Evolutionary conservation across 305 asterid genomes (phyloP), one percentile per base, ranked within the genome.

Genomic region (Solanum chacoense): DNA sequence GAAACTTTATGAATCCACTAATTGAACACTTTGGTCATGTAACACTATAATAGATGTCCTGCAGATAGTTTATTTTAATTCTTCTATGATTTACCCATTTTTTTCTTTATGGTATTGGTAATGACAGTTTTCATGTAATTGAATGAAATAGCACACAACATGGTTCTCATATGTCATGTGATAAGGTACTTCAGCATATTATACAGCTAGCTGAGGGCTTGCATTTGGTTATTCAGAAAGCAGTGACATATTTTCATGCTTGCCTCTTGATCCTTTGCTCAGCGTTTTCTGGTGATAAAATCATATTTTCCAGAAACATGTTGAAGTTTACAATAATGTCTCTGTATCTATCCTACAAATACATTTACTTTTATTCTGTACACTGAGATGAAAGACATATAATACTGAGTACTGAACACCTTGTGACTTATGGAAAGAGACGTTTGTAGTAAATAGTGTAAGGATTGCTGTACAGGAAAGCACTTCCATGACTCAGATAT

Each of bases 391-490:
- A 31, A 73, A 31, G 79, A 73, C 26, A 0, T 63, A 73, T 73
- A 34, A 75, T 34, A 34, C 7, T 75, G 83, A 75, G 83, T 34
- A 38, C 71, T 50, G 38, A 18, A 73, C 38, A 20, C 29, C 5
- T 75, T 34, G 81, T 20, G 13, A 75, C 45, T 34, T 35, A 20
- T n/a, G 45, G 29, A 34, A 75, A 75, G 83, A 75, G 16, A 34
- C 7, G 45, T 75, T 45, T 3, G 28, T 63, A 59, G 69, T 59
- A 59, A 59, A 20, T 59, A 29, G 1, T 29, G 9, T 13, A 87
- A 88, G 93, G 91, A 89, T 79, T 89, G 90, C 85, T 90, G 91
- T 40, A 65, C 38, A 81, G 89, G 91, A 91, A 87, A 89, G 91
- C 91, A 91, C 92, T 92, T 50, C 8, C 85, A 80, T 31, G 55